Evolutionary conservation across 2,329 filamentous ascomycete genomes (phyloP), one percentile per base, ranked within the genome.

Genomic region (Pseudogymnoascus destructans): DNA sequence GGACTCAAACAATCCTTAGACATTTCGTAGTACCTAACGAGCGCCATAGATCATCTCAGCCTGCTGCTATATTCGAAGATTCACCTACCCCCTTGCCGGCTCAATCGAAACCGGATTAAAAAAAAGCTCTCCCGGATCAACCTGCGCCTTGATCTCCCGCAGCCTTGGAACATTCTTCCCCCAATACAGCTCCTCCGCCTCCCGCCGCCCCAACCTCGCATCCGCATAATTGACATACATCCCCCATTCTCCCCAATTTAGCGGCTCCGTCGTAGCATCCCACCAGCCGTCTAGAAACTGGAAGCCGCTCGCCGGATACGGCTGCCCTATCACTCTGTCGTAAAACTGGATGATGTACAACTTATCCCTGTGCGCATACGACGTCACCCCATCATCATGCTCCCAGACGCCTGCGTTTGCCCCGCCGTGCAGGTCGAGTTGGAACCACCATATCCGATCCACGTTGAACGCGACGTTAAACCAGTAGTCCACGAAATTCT

Each of bases 311-410:
- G 6, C 7, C 7, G 21, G 42, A 13, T 49, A 49, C 21, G 23
- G 7, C 1, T 69, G 69, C 0, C 74, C 70, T 0, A 80, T 63
- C 15, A 77, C 79, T 42, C 84, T 65, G 7, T 74, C 79, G 64
- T 85, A 85, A 0, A 77, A 78, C 65, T 86, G 80, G 66, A 82
- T 77, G 71, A 82, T 84, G 69, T 84, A 78, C 36, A 84, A 63
- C 62, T 80, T 80, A 71, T 86, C 79, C 54, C 84, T 77, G 64
- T 86, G 82, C 0, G 78, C 75, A 64, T 82, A 86, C 7, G 81
- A 77, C 0, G 82, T 84, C 0, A 78, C 70, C 58, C 85, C 80
- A 63, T 74, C 76, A 9, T 49, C 42, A 13, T n/a, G 13, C 42
- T n/a, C 42, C 42, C 42, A 49, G 42, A 49, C 23, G 21, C 21